Evolutionary conservation across 2,329 filamentous ascomycete species (phyloP), one percentile per base, ranked within the genome.

Genomic region (Verticillium alfalfae): DNA sequence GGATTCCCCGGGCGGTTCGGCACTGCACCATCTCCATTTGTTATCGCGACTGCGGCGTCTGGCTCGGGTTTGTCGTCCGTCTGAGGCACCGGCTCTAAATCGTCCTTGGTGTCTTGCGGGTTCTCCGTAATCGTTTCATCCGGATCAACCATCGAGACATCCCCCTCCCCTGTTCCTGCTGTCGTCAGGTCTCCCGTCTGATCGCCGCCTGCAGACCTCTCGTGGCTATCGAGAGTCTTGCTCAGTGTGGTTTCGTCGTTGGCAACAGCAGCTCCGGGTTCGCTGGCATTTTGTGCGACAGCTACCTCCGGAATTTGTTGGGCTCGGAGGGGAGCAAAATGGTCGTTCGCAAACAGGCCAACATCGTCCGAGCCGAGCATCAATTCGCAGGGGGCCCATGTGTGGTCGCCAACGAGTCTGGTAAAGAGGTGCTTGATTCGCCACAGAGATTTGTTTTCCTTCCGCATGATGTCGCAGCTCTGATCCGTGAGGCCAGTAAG

Each of bases 381-480:
- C 66, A 79, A 76, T 56, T 81, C 80, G 69, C 85, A 88, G 8
- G 86, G 85, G 55, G 83, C 81, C 86, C 87, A 89, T 15, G 85
- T 86, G 65, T 88, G 85, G 71, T 96, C 92, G 37, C 92, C 92
- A 57, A 89, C 86, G 9, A 95, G 81, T 65, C 85, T 85, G 37
- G 88, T 90, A 66, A 92, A 81, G 58, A 95, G 76, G 66, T 89
- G 86, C 71, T 92, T 92, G 56, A 92, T 87, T 68, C 85, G 87
- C 84, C 88, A 91, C 12, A 94, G 77, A 5, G 88, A 87, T 34
- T 80, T 79, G 65, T 90, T 90, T 71, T 95, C 92, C 70, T 89
- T 89, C 62, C 91, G 86, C 79, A 92, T 86, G 67, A 91, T 88
- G 61, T 84, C 81, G 66, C 86, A 84, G 60, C 87, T 88, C 74